phyloP scores from a whole-genome alignment of 176 grass and related monocot species.

The Neostapfia colusana region DNA sequence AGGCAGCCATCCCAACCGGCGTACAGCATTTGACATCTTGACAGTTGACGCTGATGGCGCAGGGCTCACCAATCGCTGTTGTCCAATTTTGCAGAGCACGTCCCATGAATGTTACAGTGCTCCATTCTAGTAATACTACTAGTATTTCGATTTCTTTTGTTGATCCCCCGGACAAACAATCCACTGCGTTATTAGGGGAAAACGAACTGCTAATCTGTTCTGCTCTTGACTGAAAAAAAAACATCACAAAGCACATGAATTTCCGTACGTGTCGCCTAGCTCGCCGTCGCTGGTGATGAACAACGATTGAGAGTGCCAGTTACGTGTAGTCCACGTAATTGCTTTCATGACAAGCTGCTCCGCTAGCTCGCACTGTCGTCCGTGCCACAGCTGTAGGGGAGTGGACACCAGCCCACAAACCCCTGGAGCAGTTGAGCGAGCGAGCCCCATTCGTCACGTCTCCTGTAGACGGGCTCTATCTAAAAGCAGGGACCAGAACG shows the following conservation, averaged over 20 bases:
- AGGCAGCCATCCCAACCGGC: no score
- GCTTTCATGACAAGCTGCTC: conserved; percentile 18
- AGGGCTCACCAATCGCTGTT: no score
- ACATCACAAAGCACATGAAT: background rate
- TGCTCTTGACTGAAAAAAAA: background rate
- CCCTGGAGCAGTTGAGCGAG: background rate
- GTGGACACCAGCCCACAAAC: conserved; percentile 21
- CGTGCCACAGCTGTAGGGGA: conserved; percentile 33
- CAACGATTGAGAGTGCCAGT: background rate
- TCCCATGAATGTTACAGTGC: no score
- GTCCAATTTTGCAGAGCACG: no score
- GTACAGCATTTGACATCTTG: no score
- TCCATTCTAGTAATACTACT: no score
- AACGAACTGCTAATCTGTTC: no score
- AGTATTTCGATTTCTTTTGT: no score
- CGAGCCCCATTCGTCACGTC: background rate
- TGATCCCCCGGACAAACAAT: no score
- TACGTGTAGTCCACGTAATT: conserved; percentile 35
- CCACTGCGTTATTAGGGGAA: no score
- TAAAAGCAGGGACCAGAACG: conserved; percentile 14
- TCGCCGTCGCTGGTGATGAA: background rate
- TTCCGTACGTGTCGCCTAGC: background rate
- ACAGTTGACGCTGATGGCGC: no score
- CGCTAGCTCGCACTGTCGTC: background rate
- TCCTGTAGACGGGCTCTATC: background rate